Evolutionary conservation across 2,329 filamentous ascomycete species (phyloP).

Genomic region (Boeremia lycopersici): DNA sequence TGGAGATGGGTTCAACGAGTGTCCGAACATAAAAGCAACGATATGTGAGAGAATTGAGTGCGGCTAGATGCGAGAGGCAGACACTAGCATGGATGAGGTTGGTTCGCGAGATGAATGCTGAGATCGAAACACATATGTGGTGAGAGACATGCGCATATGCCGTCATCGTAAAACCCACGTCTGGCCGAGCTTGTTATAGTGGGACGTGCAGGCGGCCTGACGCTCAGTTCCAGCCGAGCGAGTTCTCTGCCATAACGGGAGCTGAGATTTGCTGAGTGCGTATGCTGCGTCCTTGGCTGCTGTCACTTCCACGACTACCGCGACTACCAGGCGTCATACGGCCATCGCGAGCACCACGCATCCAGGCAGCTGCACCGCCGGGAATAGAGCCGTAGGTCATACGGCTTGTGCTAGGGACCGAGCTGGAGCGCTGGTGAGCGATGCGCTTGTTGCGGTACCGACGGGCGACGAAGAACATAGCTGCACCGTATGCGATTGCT

Average conservation of each 20-base stretch:
- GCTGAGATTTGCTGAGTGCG: conserved; percentile 80
- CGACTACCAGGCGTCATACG: conserved; percentile 50
- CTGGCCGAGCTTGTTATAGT: not conserved
- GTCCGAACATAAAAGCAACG: conserved; percentile 36
- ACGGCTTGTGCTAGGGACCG: conserved; percentile 72
- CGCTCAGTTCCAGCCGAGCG: conserved; percentile 87
- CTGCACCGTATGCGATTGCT: conserved; percentile 85
- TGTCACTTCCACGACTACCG: conserved; percentile 52
- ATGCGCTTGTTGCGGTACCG: conserved; percentile 87
- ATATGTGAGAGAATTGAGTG: conserved; percentile 21
- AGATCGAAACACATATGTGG: conserved; percentile 16
- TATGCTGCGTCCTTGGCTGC: conserved; percentile 68
- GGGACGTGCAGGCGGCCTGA: not conserved
- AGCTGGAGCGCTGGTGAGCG: conserved; percentile 77
- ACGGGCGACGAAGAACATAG: conserved; percentile 91
- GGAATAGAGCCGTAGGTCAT: conserved; percentile 45
- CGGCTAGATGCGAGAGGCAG: conserved; percentile 20
- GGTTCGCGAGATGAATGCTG: conserved; percentile 12
- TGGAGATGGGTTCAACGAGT: conserved; percentile 42
- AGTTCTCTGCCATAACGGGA: conserved; percentile 92
- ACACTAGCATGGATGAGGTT: conserved; percentile 26
- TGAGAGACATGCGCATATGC: conserved; percentile 4
- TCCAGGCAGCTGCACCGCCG: conserved; percentile 56
- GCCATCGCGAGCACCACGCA: conserved; percentile 51
- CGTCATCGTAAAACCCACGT: conserved; percentile 21